Conservation (phyloP, 805 yeast species). For the Candida suzukii region DNA sequence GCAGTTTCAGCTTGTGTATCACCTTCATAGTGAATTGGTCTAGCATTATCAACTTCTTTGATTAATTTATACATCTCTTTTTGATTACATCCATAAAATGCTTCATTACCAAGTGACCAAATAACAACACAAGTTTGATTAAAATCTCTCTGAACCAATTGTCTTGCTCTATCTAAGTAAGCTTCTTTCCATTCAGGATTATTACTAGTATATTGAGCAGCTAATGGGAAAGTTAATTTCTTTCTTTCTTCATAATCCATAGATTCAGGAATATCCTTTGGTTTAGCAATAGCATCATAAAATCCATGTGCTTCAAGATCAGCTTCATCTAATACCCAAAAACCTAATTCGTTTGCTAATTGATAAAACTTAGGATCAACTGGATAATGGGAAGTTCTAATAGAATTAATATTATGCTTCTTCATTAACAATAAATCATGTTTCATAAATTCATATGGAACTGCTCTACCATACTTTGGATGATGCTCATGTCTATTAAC, state of each 20-base stretch:
- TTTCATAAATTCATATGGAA: slow-evolving; percentile 25
- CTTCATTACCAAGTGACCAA: slow-evolving; percentile 34
- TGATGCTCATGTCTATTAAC: slow-evolving; percentile 32
- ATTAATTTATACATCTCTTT: slow-evolving; percentile 21
- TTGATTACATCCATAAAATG: slow-evolving; percentile 28
- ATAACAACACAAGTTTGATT: slow-evolving; percentile 28
- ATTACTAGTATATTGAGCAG: slow-evolving; percentile 21
- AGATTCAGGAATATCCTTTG: slow-evolving; percentile 3
- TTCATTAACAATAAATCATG: slow-evolving; percentile 28
- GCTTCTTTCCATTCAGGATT: slow-evolving; percentile 26
- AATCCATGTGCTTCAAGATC: slow-evolving; percentile 33
- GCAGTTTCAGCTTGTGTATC: slow-evolving; percentile 20
- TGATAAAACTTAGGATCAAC: slow-evolving; percentile 25
- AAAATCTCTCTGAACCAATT: slow-evolving; percentile 25
- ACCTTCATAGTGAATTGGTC: slow-evolving; percentile 30
- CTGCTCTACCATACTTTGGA: slow-evolving; percentile 26
- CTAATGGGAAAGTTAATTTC: slow-evolving; percentile 7
- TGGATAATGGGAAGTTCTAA: slow-evolving; percentile 31
- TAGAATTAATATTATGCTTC: slow-evolving; percentile 27
- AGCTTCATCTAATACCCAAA: slow-evolving; percentile 31
- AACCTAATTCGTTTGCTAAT: slow-evolving; percentile 25
- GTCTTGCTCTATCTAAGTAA: slow-evolving; percentile 27
- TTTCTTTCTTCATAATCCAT: slow-evolving; percentile 3
- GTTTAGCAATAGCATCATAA: slow-evolving; percentile 4
- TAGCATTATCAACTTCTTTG: slow-evolving; percentile 17